Evolutionary conservation across 768 basidiomycete genomes (phyloP), one percentile per base, ranked within the genome.

Genomic region (Galerina marginata): DNA sequence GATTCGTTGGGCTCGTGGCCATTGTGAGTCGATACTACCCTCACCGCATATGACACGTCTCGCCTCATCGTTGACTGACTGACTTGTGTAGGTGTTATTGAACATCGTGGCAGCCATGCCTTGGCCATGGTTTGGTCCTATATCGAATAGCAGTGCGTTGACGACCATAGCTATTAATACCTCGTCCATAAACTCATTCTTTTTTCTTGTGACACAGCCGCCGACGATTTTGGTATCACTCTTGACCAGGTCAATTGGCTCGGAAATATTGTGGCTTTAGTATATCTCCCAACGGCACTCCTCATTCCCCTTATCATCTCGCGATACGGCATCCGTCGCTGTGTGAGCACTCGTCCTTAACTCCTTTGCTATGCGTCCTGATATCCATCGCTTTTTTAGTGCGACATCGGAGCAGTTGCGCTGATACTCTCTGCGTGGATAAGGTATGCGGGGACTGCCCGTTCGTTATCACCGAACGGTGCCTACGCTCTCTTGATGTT

Each of bases 41-140:
- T 2, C 9, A 16, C 11, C 26, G 20, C 63, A 42, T 46, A 20
- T 25, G 2, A 48, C 29, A 16, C 39, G 14, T 33, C 29, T 4
- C 7, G 7, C 7, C 29, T 33, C 29, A 33, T 33, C 29, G 7
- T 33, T 33, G 29, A 51, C 15, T 23, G 12, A 25, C 20, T 55
- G 37, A 26, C 42, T 9, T 25, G 33, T 16, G 9, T 44, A 91
- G 91, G 77, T 89, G 9, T 33, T 89, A 33, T 74, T 93, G 36
- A 89, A 86, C 55, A 70, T 88, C 42, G 80, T 86, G 10, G 77
- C 81, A 2, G 91, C 84, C 6, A 85, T 91, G 87, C 75, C 82
- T 6, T 87, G 86, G 84, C 82, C 89, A 3, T 95, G 92, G 92
- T 95, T 94, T 67, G 92, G 92, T 3, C 90, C 93, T 3, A 93